Evolutionary conservation across 1,284 basidiomycete species (phyloP).

Genomic region (Melanopsichium pennsylvanicum): DNA sequence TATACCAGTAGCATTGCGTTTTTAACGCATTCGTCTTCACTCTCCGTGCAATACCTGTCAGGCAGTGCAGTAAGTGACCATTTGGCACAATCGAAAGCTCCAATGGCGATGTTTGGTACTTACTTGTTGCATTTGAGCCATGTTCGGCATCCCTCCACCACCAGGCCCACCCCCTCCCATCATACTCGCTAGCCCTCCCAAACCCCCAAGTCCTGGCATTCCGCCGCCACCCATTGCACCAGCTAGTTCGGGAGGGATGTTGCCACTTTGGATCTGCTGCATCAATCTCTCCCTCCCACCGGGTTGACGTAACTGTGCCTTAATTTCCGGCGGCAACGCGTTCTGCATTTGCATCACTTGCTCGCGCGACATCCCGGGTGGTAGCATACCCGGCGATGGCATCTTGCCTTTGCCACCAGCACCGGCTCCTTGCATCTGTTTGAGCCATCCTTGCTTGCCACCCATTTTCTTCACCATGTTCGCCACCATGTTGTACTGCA

Average conservation of each 20-base stretch:
- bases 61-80: too few species aligned
- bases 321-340: conserved; percentile 62
- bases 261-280: conserved; percentile 55
- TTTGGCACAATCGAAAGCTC: too few species aligned
- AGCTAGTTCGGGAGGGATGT: conserved; percentile 41
- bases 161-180: conserved; percentile 31
- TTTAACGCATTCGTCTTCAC: too few species aligned
- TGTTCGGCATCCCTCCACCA: conserved; percentile 52
- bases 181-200: conserved; percentile 36
- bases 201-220: conserved; percentile 31
- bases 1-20: too few species aligned
- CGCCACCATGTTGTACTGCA: conserved; percentile 67
- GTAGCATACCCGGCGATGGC: conserved; percentile 53
- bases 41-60: too few species aligned
- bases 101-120: too few species aligned
- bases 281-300: conserved; percentile 61
- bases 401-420: conserved; percentile 46
- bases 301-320: conserved; percentile 63
- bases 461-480: conserved; percentile 86
- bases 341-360: conserved; percentile 64
- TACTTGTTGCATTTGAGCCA: conserved; percentile 50
- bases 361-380: conserved; percentile 61
- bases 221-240: conserved; percentile 48
- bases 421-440: conserved; percentile 54
- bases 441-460: conserved; percentile 80